phyloP scores from a whole-genome alignment of 2,329 filamentous ascomycete genomes.

The Proliferodiscus dingleyae region DNA sequence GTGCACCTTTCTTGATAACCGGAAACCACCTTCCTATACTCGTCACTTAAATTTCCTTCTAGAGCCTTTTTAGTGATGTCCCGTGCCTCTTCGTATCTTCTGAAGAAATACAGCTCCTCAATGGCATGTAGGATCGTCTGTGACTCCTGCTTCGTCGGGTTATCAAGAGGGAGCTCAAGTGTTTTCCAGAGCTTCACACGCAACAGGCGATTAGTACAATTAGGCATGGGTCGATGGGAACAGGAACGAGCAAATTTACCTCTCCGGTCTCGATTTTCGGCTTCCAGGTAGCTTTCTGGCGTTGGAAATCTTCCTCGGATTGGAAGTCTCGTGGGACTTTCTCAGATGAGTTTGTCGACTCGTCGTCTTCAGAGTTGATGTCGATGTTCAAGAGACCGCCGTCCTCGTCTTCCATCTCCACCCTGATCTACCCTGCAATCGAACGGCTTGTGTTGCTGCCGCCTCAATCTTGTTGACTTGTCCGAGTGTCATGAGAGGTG shows the following conservation, averaged over 20 bases:
- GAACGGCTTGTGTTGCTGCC: background rate
- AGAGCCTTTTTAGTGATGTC: slow-evolving; percentile 16
- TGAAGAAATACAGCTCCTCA: slow-evolving; percentile 31
- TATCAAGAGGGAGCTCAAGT: slow-evolving; percentile 23
- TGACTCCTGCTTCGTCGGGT: slow-evolving; percentile 27
- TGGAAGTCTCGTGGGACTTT: slow-evolving; percentile 31
- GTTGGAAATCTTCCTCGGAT: slow-evolving; percentile 28
- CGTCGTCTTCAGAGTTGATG: slow-evolving; percentile 37
- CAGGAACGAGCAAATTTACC: slow-evolving; percentile 15
- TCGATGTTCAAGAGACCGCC: slow-evolving; percentile 40
- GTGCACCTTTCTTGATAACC: slow-evolving; percentile 23
- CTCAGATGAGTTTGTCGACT: slow-evolving; percentile 11
- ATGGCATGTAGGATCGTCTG: slow-evolving; percentile 30
- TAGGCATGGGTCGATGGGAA: background rate
- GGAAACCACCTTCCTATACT: slow-evolving; percentile 21
- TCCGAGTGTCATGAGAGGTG: background rate
- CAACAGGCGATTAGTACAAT: background rate
- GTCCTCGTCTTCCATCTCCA: slow-evolving; percentile 32
- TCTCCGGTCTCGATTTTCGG: slow-evolving; percentile 29
- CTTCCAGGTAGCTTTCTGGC: slow-evolving; percentile 20
- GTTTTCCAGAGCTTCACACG: slow-evolving; percentile 23
- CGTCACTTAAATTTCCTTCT: slow-evolving; percentile 20
- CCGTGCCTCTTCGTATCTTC: slow-evolving; percentile 25
- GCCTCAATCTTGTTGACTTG: background rate
- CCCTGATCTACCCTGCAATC: background rate